A percentile compares a stretch with the other conserved stretches of the same genome.
Conservation (phyloP, 164 flowering plant genomes). For the Sextonia rubra region DNA sequence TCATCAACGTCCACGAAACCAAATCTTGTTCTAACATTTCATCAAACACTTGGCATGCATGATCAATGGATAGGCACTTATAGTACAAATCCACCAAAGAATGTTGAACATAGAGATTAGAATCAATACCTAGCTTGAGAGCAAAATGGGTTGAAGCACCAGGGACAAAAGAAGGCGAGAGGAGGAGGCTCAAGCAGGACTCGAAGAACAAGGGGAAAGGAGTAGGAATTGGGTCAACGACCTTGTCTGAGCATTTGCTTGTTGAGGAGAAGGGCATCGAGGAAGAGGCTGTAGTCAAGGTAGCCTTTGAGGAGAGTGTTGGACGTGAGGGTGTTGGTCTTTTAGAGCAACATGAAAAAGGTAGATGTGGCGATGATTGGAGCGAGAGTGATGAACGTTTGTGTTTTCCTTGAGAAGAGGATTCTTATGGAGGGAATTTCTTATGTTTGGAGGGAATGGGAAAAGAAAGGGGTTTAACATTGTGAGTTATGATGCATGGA, state of each 20-base stretch:
- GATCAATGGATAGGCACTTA: background rate
- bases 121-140: slow-evolving; percentile 6
- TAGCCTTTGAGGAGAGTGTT: slow-evolving; percentile 14
- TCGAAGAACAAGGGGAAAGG: slow-evolving; percentile 12
- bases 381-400: too few species aligned
- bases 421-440: too few species aligned
- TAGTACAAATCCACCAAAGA: slow-evolving; percentile 6
- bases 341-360: too few species aligned
- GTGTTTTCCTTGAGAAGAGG: too few species aligned
- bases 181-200: too few species aligned
- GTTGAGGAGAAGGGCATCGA: slow-evolving; percentile 6
- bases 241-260: slow-evolving; percentile 3
- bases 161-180: too few species aligned
- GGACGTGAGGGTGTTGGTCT: slow-evolving; percentile 11
- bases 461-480: too few species aligned
- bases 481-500: too few species aligned
- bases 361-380: too few species aligned
- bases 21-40: slow-evolving; percentile 11
- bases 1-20: slow-evolving; percentile 10
- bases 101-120: slow-evolving; percentile 4
- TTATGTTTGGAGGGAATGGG: too few species aligned
- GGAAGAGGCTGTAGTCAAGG: background rate
- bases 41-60: slow-evolving; percentile 11
- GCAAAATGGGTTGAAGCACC: slow-evolving; percentile 1
- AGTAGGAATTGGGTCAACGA: slow-evolving; percentile 5